Base-by-base conservation (phyloP, 306 rosid genomes). In the Mimosa bimucronata region DNA sequence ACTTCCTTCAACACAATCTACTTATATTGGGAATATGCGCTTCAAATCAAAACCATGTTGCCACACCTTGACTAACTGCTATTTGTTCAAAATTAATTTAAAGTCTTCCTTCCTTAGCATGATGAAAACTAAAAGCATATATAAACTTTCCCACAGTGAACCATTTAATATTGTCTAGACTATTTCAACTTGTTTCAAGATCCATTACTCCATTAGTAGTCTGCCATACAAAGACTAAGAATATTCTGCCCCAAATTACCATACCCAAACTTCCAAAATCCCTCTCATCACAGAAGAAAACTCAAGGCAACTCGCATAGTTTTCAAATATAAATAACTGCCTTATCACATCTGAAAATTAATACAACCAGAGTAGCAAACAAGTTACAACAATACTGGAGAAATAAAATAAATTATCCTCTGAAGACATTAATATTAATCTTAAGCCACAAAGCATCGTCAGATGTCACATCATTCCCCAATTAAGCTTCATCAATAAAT, bases 401-500 rank as follows among this genome's bases (percentile, higher is more conserved):
- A 52, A 73, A 21, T 9, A 13, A 53, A 53, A 38, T 18, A 41
- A 3, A 25, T 25, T 40, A 68, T 11, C n/a, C n/a, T 11, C 52
- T 53, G 30, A 78, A 62, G 55, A 25, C 30, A 31, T 72, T 21
- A 46, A 50, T 16, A 9, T n/a, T 48, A 23, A 66, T 65, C 57
- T 52, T 42, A 21, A 14, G 46, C 6, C 37, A 31, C 53, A 2
- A n/a, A n/a, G 7, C 15, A 42, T 7, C 28, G 25, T n/a, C 50
- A 19, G 7, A 67, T 57, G 19, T 62, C 46, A 67, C 74, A 58
- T 46, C 61, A 28, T 74, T 48, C 18, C 44, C 38, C 19, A 58
- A 18, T 16, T n/a, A 34, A 57, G 28, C 46, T 55, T 26, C 23
- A n/a, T 73, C 66, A 74, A 46, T 34, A 58, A 60, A 66, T 77